These are phyloP conservation scores for Lasiodiplodia hormozganensis DNA, from an alignment of 2,329 filamentous ascomycete genomes.

Conservation along the genomic window DNA sequence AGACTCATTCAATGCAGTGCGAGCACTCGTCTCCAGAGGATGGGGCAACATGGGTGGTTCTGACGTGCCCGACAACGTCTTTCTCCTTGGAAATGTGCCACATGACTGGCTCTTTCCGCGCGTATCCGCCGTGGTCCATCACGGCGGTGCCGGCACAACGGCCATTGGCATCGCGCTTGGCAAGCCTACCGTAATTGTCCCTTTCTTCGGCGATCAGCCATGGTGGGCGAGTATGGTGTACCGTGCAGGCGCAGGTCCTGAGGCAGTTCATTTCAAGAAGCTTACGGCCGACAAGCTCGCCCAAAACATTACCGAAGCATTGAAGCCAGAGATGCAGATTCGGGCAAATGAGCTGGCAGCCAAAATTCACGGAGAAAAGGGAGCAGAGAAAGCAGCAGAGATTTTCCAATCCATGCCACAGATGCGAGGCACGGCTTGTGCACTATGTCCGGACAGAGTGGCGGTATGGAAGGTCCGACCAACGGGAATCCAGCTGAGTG, in stretches of 20 bases:
- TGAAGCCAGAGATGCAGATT: not conserved
- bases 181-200: constrained; percentile 76
- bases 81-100: constrained; percentile 75
- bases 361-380: not conserved
- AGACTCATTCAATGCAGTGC: constrained; percentile 64
- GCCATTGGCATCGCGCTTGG: constrained; percentile 76
- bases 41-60: constrained; percentile 72
- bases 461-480: not conserved
- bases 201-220: constrained; percentile 80
- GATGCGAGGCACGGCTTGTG: not conserved
- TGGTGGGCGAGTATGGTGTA: constrained; percentile 78
- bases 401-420: not conserved
- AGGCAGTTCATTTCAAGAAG: constrained; percentile 71
- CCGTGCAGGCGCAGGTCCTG: constrained; percentile 66
- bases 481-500: not conserved
- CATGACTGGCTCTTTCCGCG: constrained; percentile 75
- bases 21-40: constrained; percentile 75
- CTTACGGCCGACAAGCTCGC: constrained; percentile 69
- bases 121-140: constrained; percentile 23
- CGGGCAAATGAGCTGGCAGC: not conserved
- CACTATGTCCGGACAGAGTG: constrained; percentile 1
- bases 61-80: constrained; percentile 62
- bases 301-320: constrained; percentile 63
- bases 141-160: constrained; percentile 75
- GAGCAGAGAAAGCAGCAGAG: not conserved